phyloP scores from a whole-genome alignment of 176 grass and related monocot genomes.

The Triticum timopheevii region DNA sequence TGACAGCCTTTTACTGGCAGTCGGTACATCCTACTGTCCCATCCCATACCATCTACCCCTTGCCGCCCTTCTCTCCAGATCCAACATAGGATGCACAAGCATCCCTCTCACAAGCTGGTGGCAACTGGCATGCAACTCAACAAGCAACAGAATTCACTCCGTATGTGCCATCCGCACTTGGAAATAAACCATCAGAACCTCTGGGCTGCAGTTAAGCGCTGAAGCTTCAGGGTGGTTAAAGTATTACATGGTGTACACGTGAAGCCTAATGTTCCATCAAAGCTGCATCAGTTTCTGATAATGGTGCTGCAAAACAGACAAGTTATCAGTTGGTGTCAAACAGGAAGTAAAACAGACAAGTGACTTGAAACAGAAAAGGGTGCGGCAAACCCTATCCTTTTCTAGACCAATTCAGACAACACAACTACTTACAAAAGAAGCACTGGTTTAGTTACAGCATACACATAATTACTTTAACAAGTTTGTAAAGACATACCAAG shows the following conservation, averaged over 20 bases:
- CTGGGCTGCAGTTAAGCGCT: constrained; percentile 18
- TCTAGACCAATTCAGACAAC: background rate
- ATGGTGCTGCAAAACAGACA: constrained; percentile 68
- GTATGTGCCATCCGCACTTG: background rate
- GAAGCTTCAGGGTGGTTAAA: constrained; percentile 32
- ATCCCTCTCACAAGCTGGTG: constrained; percentile 22
- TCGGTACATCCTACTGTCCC: constrained; percentile 26
- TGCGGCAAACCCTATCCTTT: constrained; percentile 25
- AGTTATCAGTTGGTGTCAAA: constrained; percentile 17
- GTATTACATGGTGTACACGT: constrained; percentile 39
- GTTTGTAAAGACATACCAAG: constrained; percentile 61
- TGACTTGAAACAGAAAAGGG: background rate
- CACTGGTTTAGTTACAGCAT: background rate
- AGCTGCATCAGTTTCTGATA: constrained; percentile 89
- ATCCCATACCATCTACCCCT: constrained; percentile 8
- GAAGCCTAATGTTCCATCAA: constrained; percentile 76
- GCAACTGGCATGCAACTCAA: constrained; percentile 21
- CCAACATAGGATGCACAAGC: constrained; percentile 10
- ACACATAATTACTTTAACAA: constrained; percentile 14
- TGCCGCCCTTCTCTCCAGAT: background rate
- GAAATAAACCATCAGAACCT: constrained; percentile 13
- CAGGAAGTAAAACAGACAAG: constrained; percentile 36
- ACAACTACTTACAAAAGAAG: constrained; percentile 16
- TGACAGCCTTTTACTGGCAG: constrained; percentile 7
- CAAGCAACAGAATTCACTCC: constrained; percentile 28